A percentile compares a stretch with the other conserved stretches of the same genome.
Evolutionary conservation across 192 early-diverging fungal genomes (phyloP).

Genomic region (Podila horticola): DNA sequence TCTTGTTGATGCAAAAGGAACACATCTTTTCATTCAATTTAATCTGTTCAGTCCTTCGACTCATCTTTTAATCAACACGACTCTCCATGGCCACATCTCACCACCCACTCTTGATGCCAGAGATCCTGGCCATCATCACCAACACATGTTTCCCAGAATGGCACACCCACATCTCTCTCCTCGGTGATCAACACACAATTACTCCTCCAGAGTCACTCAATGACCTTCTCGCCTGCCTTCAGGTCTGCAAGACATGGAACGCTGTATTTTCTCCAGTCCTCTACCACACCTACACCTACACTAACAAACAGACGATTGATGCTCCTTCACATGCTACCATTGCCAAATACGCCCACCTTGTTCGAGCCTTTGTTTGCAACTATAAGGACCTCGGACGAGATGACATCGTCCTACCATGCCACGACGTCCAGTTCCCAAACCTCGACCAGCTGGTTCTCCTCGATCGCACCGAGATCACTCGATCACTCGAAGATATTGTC

Average conservation of each 20-base stretch:
- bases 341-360: background rate
- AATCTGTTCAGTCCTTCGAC: no score
- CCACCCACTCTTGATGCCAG: background rate
- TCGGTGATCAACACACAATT: background rate
- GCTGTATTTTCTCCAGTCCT: background rate
- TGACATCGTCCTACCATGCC: background rate
- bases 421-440: background rate
- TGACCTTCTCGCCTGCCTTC: background rate
- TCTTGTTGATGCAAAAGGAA: no score
- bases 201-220: background rate
- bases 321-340: background rate
- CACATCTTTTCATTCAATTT: no score
- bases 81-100: background rate
- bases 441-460: background rate
- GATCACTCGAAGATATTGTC: background rate
- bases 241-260: background rate
- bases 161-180: background rate
- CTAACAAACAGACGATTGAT: background rate
- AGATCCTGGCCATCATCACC: background rate
- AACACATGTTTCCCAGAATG: background rate
- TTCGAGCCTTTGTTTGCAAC: background rate
- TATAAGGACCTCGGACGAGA: background rate
- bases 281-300: background rate
- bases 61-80: no score
- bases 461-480: background rate